Evolutionary conservation across 1,284 basidiomycete genomes (phyloP), one percentile per base, ranked within the genome.

Genomic region (Termitomyces sp.): DNA sequence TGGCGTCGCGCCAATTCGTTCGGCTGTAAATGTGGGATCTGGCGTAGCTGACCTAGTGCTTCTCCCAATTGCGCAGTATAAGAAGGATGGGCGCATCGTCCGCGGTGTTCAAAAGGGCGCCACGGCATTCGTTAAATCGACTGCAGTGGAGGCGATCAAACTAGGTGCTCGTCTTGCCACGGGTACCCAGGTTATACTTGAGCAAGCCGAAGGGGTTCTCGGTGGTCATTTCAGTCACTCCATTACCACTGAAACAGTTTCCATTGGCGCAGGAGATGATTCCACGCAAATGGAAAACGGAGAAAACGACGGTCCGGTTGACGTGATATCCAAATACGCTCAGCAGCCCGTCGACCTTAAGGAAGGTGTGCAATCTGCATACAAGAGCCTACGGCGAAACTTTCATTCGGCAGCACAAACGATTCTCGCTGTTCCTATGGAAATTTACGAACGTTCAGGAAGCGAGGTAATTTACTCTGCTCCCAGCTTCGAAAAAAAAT

Each of bases 371-470:
- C 83, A 91, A 58, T 87, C 86, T 1, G 96, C 95, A 15, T 97
- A 98, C 70, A 82, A 78, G 65, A 94, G 91, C 62, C 70, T 99
- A 62, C 83, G 82, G 55, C 84, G 75, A 63, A 97, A 97, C 70
- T 69, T 98, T 54, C 91, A 88, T 61, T 90, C 90, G 31, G 96
- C 96, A 3, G 97, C 96, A 12, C 96, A 99, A 73, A 99, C 97
- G 0, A 99, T 99, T 60, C 80, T 99, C 30, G 96, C 97, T 0
- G 93, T 99, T 1, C 96, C 96, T 0, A 98, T 99, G 94, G 97
- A 99, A 69, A 94, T 98, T 15, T 98, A 98, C 64, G 96, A 99
- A 70, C 79, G 89, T 56, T 89, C 90, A 12, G 90, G 90, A 15
- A 89, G 86, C 52, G 90, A 94, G 79, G 94, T 90, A 63, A 68